Evolutionary conservation across 805 yeast species (phyloP), one percentile per base, ranked within the genome.

Genomic region (Osmozyma mogii): DNA sequence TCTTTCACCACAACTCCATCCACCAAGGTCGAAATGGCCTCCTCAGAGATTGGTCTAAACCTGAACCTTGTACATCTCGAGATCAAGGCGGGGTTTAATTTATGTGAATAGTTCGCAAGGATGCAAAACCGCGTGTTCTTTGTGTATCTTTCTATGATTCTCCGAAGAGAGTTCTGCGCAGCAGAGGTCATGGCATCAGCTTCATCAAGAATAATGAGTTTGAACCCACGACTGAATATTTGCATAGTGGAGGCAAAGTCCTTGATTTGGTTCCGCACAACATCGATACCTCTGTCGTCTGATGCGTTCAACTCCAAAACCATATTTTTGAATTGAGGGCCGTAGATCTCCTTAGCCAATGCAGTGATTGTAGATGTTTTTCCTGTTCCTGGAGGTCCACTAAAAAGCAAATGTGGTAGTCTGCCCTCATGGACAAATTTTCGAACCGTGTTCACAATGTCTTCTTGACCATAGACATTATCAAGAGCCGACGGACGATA

Each of bases 211-310:
- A 89, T 84, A 35, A 89, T 80, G 44, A 89, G 62, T 50, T 89
- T 89, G 68, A 87, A 87, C 9, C 92, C 94, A 31, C 71, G 68
- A 36, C 77, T 68, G 57, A 89, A 92, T 31, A 92, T 89, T 54
- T 92, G 98, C 68, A 85, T 77, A 1, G 98, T 92, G 17, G 89
- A 76, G 8, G 98, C 98, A 61, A 92, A 92, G 44, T 81, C 87
- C 66, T 92, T 92, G 63, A 92, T 87, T 57, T 87, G 96, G 47
- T 92, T 92, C 40, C 99, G 72, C n/a, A 92, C 97, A 25, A 92
- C 96, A 45, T 85, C 95, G 43, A 92, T 92, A 41, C 98, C 98
- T 59, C 98, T 74, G 54, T 92, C 98, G 55, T 92, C 98, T 4
- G 94, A 80, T 4, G 98, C 98, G 57, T 92, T 92, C 54, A 92